Conservation (phyloP, 2,329 filamentous ascomycete genomes). For the Trichoderma sp. region DNA sequence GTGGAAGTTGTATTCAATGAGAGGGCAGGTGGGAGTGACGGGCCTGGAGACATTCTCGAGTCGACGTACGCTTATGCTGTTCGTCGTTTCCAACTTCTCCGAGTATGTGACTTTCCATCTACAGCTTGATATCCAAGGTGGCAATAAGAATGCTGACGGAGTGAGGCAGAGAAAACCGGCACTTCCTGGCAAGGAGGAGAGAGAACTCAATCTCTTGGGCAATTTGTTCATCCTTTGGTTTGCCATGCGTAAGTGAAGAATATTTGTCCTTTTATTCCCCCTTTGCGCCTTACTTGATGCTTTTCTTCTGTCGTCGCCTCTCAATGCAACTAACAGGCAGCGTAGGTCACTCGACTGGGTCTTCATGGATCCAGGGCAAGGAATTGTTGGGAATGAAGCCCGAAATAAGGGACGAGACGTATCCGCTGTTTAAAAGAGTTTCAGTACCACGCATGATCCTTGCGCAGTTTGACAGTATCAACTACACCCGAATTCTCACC, state of each 20-base stretch:
- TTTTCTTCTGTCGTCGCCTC: not conserved
- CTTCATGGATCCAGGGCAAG: slow-evolving; percentile 40
- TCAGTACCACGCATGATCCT: slow-evolving; percentile 44
- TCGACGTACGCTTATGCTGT: slow-evolving; percentile 26
- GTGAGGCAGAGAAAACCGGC: not conserved
- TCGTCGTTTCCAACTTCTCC: slow-evolving; percentile 25
- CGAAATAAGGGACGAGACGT: slow-evolving; percentile 34
- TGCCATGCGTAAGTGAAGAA: slow-evolving; percentile 41
- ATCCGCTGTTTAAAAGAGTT: slow-evolving; percentile 39
- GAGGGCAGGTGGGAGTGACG: not conserved
- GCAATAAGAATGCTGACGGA: not conserved
- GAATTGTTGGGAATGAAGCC: slow-evolving; percentile 42
- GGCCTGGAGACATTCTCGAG: slow-evolving; percentile 21
- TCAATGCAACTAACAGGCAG: not conserved
- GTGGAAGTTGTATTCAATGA: slow-evolving; percentile 30
- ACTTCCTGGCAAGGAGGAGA: slow-evolving; percentile 26
- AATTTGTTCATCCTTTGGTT: slow-evolving; percentile 47
- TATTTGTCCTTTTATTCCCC: not conserved
- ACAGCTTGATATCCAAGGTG: not conserved
- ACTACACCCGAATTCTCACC: slow-evolving; percentile 36
- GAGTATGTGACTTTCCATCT: slow-evolving; percentile 23
- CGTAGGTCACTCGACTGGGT: slow-evolving; percentile 45
- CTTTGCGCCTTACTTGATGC: not conserved
- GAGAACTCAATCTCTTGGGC: slow-evolving; percentile 35
- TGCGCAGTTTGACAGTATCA: slow-evolving; percentile 46